Base-by-base conservation (phyloP, 2,329 filamentous ascomycete genomes). In the Fusarium napiforme region DNA sequence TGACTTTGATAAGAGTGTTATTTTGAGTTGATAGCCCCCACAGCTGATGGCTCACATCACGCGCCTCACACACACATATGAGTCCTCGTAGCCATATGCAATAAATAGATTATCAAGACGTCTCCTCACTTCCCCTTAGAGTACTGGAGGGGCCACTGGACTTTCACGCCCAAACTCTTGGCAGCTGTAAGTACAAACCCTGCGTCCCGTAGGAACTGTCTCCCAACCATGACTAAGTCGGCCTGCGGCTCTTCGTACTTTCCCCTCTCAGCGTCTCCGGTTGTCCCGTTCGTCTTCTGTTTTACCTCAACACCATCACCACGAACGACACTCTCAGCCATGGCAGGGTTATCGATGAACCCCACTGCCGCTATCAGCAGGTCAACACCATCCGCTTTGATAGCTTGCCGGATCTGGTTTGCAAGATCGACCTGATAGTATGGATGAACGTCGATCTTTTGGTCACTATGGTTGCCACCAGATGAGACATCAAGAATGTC, bases 401-500 rank as follows among this genome's bases (percentile, higher is more conserved):
- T 49, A 9, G 88, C 92, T 70, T 90, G 85, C 78, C 96, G 93
- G 66, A 97, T 89, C 34, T 86, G 84, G 39, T 90, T 88, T 0
- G 94, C 92, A 62, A 96, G 89, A 39, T 91, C 89, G 23, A 91
- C 87, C 84, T 97, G 94, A 85, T 93, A 96, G 2, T 91, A 89
- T 52, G 89, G 88, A 49, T 88, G 87, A 16, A 86, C 76, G 19
- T 88, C 81, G 68, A 94, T 89, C 79, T 90, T 84, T 78, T 93
- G 91, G 46, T 82, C 79, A 23, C 84, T 81, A 79, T 90, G 88
- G 78, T 93, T 93, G 32, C 93, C 95, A 34, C 91, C 94, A 1
- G 91, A 91, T 74, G 91, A 94, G 58, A 97, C 90, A 80, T 97
- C 95, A 32, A 97, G 86, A 23, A 97, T 84, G 79, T 97, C 95